Evolutionary conservation across 2,329 filamentous ascomycete species (phyloP).

Genomic region (Plenodomus lindquistii): DNA sequence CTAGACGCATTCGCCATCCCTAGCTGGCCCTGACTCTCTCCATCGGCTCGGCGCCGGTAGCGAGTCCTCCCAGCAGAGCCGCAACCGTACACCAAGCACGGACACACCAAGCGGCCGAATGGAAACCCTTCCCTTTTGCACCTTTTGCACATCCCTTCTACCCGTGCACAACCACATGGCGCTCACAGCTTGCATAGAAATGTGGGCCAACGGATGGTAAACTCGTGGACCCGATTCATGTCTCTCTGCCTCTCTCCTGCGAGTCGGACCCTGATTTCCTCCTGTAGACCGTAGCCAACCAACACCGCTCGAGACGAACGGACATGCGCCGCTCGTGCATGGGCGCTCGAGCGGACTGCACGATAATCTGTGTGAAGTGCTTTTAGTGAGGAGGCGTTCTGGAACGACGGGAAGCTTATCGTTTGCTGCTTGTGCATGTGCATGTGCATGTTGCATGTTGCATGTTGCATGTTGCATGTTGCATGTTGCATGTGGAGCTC

Average conservation of each 20-base stretch:
- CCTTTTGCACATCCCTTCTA: conserved; percentile 5
- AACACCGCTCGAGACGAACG: conserved; percentile 3
- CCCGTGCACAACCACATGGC: conserved; percentile 10
- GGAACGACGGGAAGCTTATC: no score
- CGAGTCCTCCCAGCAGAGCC: conserved; percentile 3
- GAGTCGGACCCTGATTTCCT: no score
- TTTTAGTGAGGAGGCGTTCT: no score
- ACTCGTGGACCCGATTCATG: background rate
- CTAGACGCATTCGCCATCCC: background rate
- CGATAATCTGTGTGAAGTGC: no score
- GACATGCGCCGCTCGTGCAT: no score
- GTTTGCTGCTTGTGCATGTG: no score
- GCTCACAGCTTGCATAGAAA: conserved; percentile 5
- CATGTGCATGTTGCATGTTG: no score
- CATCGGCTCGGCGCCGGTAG: conserved; percentile 7
- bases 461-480: no score
- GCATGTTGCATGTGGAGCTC: no score
- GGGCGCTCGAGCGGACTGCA: no score
- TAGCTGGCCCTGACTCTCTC: conserved; percentile 1
- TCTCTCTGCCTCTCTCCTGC: no score
- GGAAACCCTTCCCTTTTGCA: conserved; percentile 9
- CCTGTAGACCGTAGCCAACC: background rate
- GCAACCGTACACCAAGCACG: conserved; percentile 5
- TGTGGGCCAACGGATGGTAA: background rate
- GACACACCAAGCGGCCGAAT: background rate